These are phyloP conservation scores for Phytophthora agathidicida DNA, from an alignment of 352 stramenopile species.

Conservation along the genomic window DNA sequence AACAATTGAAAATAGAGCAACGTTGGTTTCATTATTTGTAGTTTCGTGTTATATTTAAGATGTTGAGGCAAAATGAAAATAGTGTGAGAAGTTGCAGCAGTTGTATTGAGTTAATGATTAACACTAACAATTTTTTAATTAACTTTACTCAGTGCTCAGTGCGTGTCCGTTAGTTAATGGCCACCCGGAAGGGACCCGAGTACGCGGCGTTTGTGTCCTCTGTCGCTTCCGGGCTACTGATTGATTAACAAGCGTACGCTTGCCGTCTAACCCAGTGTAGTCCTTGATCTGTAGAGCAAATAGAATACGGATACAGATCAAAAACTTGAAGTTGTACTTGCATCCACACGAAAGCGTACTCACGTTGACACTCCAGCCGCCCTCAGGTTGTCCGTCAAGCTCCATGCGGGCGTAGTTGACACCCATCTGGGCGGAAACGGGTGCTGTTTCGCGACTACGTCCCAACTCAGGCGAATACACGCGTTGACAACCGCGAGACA, in stretches of 20 bases:
- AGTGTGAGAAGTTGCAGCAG: neutral
- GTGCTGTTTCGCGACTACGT: neutral
- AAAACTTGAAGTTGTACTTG: slow-evolving; percentile 8
- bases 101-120: too few species aligned
- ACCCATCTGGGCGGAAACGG: neutral
- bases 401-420: slow-evolving; percentile 4
- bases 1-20: too few species aligned
- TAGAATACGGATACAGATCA: neutral
- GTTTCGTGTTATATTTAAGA: too few species aligned
- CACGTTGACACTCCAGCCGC: neutral
- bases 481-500: neutral
- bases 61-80: neutral
- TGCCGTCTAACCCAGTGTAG: neutral
- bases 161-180: neutral
- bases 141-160: slow-evolving; percentile 1
- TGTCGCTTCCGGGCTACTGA: neutral
- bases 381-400: neutral
- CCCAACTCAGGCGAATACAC: neutral
- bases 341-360: neutral
- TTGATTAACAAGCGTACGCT: neutral
- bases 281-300: neutral
- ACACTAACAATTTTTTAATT: too few species aligned
- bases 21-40: too few species aligned
- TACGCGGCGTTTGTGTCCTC: too few species aligned
- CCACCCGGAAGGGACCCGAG: neutral